phyloP scores from a whole-genome alignment of 371 early-diverging fungal species.

The Mucor ambiguus region DNA sequence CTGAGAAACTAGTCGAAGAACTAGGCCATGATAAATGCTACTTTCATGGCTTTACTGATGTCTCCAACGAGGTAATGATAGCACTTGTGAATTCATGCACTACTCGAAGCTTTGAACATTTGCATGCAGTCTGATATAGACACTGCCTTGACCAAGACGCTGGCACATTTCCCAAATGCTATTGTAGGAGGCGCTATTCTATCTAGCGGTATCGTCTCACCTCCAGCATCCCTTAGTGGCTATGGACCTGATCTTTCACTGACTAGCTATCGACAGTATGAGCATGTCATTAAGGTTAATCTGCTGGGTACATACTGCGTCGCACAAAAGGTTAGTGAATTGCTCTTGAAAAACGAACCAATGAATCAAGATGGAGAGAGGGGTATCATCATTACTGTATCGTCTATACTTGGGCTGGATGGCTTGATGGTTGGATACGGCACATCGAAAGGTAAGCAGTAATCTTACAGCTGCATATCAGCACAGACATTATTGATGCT shows the following conservation, averaged over 20 bases:
- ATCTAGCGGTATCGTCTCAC: slow-evolving; percentile 50
- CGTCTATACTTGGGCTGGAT: slow-evolving; percentile 59
- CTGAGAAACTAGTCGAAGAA: slow-evolving; percentile 28
- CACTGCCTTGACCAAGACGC: slow-evolving; percentile 34
- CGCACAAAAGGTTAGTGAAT: slow-evolving; percentile 54
- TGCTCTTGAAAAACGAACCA: slow-evolving; percentile 43
- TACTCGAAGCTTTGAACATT: background rate
- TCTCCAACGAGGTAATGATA: slow-evolving; percentile 43
- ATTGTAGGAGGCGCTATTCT: slow-evolving; percentile 48
- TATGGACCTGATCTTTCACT: slow-evolving; percentile 34
- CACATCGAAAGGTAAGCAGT: slow-evolving; percentile 55
- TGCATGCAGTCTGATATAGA: slow-evolving; percentile 35
- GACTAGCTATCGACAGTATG: slow-evolving; percentile 52
- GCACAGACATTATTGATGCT: background rate
- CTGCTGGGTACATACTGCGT: slow-evolving; percentile 64
- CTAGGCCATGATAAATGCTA: slow-evolving; percentile 34
- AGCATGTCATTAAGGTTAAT: slow-evolving; percentile 54
- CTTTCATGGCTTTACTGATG: slow-evolving; percentile 50
- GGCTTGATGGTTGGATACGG: slow-evolving; percentile 53
- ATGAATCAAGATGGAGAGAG: slow-evolving; percentile 54
- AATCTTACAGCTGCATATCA: background rate
- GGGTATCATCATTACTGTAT: slow-evolving; percentile 59
- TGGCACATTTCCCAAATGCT: slow-evolving; percentile 35
- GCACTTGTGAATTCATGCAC: background rate
- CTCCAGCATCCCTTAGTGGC: slow-evolving; percentile 28